phyloP scores from a whole-genome alignment of 768 basidiomycete genomes.

The Pisolithus tinctorius region DNA sequence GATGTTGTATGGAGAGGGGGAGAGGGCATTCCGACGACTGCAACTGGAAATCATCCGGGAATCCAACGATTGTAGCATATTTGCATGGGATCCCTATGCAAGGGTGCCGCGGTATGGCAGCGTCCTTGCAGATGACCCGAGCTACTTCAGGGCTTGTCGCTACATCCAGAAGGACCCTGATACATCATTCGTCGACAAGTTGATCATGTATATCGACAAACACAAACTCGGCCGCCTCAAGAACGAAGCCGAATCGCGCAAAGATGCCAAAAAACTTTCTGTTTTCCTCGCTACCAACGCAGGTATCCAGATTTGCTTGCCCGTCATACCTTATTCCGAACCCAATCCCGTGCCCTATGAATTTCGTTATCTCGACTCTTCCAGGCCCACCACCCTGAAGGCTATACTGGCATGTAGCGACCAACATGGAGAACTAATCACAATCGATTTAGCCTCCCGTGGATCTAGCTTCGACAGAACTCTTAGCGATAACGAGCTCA shows the following conservation, averaged over 20 bases:
- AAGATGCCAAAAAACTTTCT: too few species aligned
- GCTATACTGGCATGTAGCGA: background rate
- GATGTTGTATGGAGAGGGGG: conserved; percentile 8
- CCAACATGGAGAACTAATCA: too few species aligned
- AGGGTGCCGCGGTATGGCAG: background rate
- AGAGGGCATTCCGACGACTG: conserved; percentile 12
- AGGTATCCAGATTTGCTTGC: too few species aligned
- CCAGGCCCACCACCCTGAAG: background rate
- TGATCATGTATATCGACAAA: too few species aligned
- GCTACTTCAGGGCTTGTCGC: background rate
- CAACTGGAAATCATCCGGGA: conserved; percentile 7
- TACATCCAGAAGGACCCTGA: background rate
- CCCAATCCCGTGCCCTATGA: too few species aligned
- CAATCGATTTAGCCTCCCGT: too few species aligned
- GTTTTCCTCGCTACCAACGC: too few species aligned
- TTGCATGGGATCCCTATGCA: conserved; percentile 3
- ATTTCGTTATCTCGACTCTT: too few species aligned
- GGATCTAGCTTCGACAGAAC: too few species aligned
- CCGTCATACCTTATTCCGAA: background rate
- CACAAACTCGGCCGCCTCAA: too few species aligned
- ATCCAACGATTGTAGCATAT: conserved; percentile 8
- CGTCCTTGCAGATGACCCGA: background rate
- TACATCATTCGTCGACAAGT: background rate
- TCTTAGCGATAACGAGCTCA: too few species aligned
- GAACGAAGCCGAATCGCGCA: too few species aligned